Conservation (phyloP, 352 stramenopile species). For the Phytophthora sp. region DNA sequence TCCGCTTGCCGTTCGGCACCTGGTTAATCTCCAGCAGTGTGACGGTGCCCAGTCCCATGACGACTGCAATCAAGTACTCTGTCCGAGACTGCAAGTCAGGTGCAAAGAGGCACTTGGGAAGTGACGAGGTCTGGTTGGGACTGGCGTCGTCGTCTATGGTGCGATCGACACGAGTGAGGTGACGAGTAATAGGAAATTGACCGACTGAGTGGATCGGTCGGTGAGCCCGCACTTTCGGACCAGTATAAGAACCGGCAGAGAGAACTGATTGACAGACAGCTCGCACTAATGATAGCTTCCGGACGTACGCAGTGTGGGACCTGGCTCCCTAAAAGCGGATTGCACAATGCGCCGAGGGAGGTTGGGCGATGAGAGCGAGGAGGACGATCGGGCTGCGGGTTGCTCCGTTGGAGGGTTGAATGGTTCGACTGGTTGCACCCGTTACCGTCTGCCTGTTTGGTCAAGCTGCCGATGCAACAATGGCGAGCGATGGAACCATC, state of each 20-base stretch:
- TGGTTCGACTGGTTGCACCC: conserved; percentile 14
- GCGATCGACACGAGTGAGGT: conserved; percentile 6
- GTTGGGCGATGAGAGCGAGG: conserved; percentile 39
- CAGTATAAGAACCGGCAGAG: conserved; percentile 38
- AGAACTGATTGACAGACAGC: conserved; percentile 36
- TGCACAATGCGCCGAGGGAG: conserved; percentile 12
- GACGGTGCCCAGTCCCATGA: conserved; percentile 58
- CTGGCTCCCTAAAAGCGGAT: conserved; percentile 22
- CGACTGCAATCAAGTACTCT: conserved; percentile 10
- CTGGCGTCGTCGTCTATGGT: conserved; percentile 5
- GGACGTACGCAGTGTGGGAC: conserved; percentile 12
- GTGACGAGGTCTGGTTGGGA: conserved; percentile 8
- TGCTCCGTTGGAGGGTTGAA: conserved; percentile 1
- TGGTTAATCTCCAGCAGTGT: conserved; percentile 73
- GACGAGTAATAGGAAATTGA: conserved; percentile 25
- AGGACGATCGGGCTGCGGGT: conserved; percentile 24
- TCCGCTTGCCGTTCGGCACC: conserved; percentile 46
- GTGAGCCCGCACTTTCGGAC: conserved; percentile 4
- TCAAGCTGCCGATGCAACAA: conserved; percentile 35
- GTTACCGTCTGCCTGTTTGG: conserved; percentile 29
- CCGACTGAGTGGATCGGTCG: conserved; percentile 12
- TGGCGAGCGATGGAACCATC: conserved; percentile 22
- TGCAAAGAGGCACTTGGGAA: conserved; percentile 24
- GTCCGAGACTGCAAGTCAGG: no score
- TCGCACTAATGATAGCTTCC: conserved; percentile 44